A percentile compares a stretch with the other conserved stretches of the same genome.
phyloP scores from a whole-genome alignment of 78 protist species.

The Dictyostelium brefeldianum region DNA sequence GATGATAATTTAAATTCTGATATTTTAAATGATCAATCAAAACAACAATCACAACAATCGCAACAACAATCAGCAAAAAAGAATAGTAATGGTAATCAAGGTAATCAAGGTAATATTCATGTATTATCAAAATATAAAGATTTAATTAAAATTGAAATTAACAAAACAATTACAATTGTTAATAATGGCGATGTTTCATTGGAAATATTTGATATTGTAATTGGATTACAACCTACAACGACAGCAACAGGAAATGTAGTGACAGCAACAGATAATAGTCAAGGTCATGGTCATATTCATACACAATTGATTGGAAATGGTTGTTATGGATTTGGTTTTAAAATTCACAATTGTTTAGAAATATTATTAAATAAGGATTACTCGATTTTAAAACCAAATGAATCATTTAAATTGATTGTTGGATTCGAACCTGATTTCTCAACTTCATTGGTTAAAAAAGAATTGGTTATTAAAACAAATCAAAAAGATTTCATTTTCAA shows the following conservation, averaged over 20 bases:
- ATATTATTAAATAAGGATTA: neutral
- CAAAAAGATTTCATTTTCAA: constrained; percentile 41
- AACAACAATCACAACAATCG: neutral
- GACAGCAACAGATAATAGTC: neutral
- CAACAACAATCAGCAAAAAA: neutral
- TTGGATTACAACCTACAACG: neutral
- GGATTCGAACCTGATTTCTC: constrained; percentile 67
- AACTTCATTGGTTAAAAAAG: constrained; percentile 43
- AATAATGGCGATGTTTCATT: constrained; percentile 48
- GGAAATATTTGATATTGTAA: constrained; percentile 48
- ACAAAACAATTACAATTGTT: constrained; percentile 37
- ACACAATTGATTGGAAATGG: neutral
- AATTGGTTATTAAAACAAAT: constrained; percentile 31
- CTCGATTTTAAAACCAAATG: constrained; percentile 22
- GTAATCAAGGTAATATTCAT: neutral
- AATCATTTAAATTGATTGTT: neutral
- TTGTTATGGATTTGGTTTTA: constrained; percentile 58
- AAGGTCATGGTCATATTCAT: neutral
- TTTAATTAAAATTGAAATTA: constrained; percentile 19
- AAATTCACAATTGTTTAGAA: constrained; percentile 44
- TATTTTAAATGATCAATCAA: constrained; percentile 45
- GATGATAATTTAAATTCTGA: constrained; percentile 53
- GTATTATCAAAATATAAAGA: neutral
- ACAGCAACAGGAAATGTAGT: too few species aligned
- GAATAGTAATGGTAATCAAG: neutral